These are phyloP conservation scores for Tulasnella sp. DNA, from an alignment of 768 basidiomycete species.

Conservation along the genomic window DNA sequence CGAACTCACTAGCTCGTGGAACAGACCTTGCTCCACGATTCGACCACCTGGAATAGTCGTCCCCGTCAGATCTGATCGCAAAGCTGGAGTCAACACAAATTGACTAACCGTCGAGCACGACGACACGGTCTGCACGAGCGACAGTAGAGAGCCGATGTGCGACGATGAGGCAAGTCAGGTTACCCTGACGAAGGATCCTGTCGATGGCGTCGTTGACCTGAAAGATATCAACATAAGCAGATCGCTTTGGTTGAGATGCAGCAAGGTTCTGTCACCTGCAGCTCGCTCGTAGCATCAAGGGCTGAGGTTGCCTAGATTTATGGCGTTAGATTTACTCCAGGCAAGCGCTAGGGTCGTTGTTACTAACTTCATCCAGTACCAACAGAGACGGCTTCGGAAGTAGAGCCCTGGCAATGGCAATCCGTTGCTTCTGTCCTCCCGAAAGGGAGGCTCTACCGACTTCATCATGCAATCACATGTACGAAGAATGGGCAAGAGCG, in stretches of 20 bases:
- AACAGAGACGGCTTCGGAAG: constrained; percentile 82
- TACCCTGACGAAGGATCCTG: constrained; percentile 63
- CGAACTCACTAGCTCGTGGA: constrained; percentile 62
- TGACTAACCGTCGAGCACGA: constrained; percentile 69
- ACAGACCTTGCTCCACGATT: constrained; percentile 74
- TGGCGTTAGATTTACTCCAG: constrained; percentile 22
- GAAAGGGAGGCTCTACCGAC: constrained; percentile 59
- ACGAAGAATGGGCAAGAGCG: too few species aligned
- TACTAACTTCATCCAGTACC: constrained; percentile 79
- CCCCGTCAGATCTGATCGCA: neutral
- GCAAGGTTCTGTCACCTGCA: constrained; percentile 33
- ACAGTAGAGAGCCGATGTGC: constrained; percentile 87
- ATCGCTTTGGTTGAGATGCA: neutral
- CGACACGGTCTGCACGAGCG: constrained; percentile 78
- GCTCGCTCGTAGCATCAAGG: constrained; percentile 79
- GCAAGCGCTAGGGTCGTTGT: constrained; percentile 10
- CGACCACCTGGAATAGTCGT: constrained; percentile 41
- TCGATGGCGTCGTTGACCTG: constrained; percentile 86
- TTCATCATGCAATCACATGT: constrained; percentile 23
- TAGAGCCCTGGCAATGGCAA: constrained; percentile 54
- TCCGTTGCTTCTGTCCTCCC: constrained; percentile 56
- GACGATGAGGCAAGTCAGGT: constrained; percentile 81
- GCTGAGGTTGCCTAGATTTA: constrained; percentile 31
- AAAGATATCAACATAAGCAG: neutral
- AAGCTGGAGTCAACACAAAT: neutral